Evolutionary conservation across 768 basidiomycete species (phyloP).

Genomic region (Phylloporus arenicola): DNA sequence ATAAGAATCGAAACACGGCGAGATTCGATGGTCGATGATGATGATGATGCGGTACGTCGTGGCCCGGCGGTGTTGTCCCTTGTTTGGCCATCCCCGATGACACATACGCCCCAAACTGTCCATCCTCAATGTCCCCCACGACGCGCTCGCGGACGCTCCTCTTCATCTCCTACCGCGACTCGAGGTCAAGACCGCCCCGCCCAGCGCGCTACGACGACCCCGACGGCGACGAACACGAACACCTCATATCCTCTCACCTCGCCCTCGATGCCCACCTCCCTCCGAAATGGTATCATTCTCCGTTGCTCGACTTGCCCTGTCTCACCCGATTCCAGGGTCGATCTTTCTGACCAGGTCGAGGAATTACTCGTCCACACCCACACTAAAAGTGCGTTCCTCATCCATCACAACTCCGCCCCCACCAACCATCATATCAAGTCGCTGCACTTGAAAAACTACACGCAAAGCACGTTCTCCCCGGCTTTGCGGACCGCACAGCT

Average conservation of each 20-base stretch:
- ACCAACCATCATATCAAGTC: constrained; percentile 47
- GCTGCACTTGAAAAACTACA: constrained; percentile 89
- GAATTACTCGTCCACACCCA: constrained; percentile 63
- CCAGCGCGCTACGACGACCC: constrained; percentile 44
- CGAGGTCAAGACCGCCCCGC: constrained; percentile 42
- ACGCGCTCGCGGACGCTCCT: constrained; percentile 87
- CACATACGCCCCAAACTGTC: constrained; percentile 13
- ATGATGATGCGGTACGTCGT: no score
- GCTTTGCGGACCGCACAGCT: constrained; percentile 88
- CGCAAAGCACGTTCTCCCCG: constrained; percentile 92
- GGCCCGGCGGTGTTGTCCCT: constrained; percentile 11
- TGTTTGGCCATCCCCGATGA: constrained; percentile 19
- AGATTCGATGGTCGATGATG: no score
- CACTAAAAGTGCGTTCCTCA: constrained; percentile 63
- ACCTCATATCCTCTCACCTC: constrained; percentile 53
- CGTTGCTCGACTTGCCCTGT: constrained; percentile 2
- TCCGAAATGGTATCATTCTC: constrained; percentile 68
- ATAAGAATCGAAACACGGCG: constrained; percentile 6
- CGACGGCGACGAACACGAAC: constrained; percentile 56
- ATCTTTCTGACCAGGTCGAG: constrained; percentile 86
- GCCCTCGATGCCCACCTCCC: constrained; percentile 61
- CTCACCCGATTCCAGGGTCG: constrained; percentile 60
- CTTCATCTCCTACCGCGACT: constrained; percentile 91
- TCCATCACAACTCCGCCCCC: constrained; percentile 4
- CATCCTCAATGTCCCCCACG: constrained; percentile 36